Evolutionary conservation across 176 grass and related monocot genomes (phyloP), one percentile per base, ranked within the genome.

Genomic region (Avena sativa): DNA sequence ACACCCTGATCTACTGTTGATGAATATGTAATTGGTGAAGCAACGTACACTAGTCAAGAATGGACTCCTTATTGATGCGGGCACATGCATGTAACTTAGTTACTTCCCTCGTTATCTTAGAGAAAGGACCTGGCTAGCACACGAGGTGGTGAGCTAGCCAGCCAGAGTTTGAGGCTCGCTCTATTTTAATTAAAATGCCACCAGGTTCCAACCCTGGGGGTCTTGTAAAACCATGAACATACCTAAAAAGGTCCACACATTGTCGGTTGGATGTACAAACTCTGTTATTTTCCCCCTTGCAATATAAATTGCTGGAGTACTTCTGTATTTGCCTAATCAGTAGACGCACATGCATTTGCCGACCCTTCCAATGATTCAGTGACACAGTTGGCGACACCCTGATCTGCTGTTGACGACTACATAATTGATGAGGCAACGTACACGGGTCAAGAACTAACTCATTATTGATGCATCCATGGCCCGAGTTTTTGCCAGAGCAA

Each of bases 391-490:
- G 48, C n/a, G 58, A 76, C 83, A 81, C 25, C 80, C 17, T 21
- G 56, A 34, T 68, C 17, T 17, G 30, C 58, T 38, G 9, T 49
- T 65, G 80, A 79, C 34, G 80, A 61, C 76, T 73, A 63, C 36
- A 78, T 87, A 70, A 81, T 81, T 59, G 74, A 16, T 28, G 48
- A n/a, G 20, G 0, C 66, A 64, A 12, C 59, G 17, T 70, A n/a
- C 56, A 76, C 55, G 43, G 64, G 48, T 87, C 80, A 87, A 74
- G 81, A 79, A 87, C 65, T 46, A 8, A 64, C 80, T 84, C 56
- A 84, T 87, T 79, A 66, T 55, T 74, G 77, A 65, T 66, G 70
- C 40, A 30, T 21, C 21, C 32, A 34, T 78, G 73, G 40, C 40
- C 40, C 1, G 6, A 66, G 70, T 76, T 36, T 48, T n/a, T 19